These are phyloP conservation scores for Primulina eburnea DNA, from an alignment of 257 asterid species.

Conservation along the genomic window DNA sequence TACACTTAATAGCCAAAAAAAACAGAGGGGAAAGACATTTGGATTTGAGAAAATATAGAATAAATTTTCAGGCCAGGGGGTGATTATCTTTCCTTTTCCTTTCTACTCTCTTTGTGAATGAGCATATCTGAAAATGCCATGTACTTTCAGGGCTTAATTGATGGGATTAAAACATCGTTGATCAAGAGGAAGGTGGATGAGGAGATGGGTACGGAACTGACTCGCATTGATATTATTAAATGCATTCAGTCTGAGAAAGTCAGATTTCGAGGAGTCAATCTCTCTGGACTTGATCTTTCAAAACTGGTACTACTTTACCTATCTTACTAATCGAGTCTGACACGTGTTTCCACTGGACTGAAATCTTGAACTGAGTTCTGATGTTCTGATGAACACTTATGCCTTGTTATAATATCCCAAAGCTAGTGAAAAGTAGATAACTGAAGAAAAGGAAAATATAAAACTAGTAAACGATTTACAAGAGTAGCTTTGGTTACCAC, in stretches of 20 bases:
- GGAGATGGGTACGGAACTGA: constrained; percentile 73
- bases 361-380: constrained; percentile 1
- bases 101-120: constrained; percentile 10
- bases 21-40: neutral
- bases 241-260: constrained; percentile 92
- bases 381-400: constrained; percentile 6
- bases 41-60: neutral
- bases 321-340: constrained; percentile 21
- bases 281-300: constrained; percentile 90
- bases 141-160: constrained; percentile 60
- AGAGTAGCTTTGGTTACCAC: constrained; percentile 11
- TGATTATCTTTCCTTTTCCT: neutral
- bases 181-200: constrained; percentile 74
- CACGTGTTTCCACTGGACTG: constrained; percentile 16
- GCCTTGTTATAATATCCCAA: neutral
- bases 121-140: constrained; percentile 12
- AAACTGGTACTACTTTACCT: constrained; percentile 57
- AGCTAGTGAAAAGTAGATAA: no score
- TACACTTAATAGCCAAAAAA: neutral
- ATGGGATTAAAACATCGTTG: constrained; percentile 53
- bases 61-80: neutral
- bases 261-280: constrained; percentile 88
- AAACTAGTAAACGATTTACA: constrained; percentile 11
- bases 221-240: constrained; percentile 84
- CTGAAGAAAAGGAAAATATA: neutral